Evolutionary conservation across 1,284 basidiomycete genomes (phyloP), one percentile per base, ranked within the genome.

Genomic region (Melampsora americana): DNA sequence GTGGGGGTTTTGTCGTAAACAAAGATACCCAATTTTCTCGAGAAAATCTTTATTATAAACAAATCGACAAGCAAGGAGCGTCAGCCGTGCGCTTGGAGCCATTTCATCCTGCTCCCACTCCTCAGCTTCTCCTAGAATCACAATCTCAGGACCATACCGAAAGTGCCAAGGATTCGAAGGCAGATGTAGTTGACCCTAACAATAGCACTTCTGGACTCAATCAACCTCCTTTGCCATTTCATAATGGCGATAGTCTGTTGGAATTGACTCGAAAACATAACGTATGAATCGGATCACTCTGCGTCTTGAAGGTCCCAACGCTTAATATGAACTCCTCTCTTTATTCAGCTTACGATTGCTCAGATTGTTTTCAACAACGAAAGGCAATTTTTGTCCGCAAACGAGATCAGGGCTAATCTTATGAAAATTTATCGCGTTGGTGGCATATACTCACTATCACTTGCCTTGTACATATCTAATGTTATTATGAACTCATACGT

Each of bases 341-440:
- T 35, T 39, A 50, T 32, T 68, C 72, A 94, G 90, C 87, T 94
- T 86, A 93, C 92, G 0, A 95, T 95, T 78, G 92, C 92, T 6
- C 92, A 95, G 84, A 91, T 96, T 64, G 93, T 98, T 1, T 93
- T 93, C 84, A 92, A 97, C 83, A 98, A 98, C 80, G 95, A 97
- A 83, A 87, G 90, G 78, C 89, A 86, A 89, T 92, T 91, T 64
- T 87, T 90, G 75, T 87, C 87, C 2, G 88, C 91, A 65, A 87
- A 88, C 16, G 90, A 93, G 56, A 92, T 96, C 78, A 87, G 89
- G 79, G 83, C 86, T 53, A 91, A 92, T 84, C 89, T 90, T 78
- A 70, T 83, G 61, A 80, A 78, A 66, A 77, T 80, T 77, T 77
- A 75, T 79, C 16, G 81, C 59, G 80, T 83, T 60, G 35, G 28